Base-by-base conservation (phyloP, 768 basidiomycete genomes). In the Lyophyllum atratum region DNA sequence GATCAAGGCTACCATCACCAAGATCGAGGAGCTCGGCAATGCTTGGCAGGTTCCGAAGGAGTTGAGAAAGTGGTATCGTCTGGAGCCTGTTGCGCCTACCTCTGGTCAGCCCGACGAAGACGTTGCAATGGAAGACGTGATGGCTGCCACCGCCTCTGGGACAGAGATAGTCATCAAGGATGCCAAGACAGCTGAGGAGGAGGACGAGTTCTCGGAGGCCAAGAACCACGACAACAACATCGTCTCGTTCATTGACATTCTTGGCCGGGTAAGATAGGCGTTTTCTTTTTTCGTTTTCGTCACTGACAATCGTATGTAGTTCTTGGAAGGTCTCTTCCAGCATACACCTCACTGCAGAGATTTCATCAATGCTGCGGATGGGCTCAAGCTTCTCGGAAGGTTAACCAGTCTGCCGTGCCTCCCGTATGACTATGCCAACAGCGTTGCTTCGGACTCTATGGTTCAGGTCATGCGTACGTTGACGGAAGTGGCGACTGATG, bases 281-380 rank as follows among this genome's bases (percentile, higher is more conserved):
- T 40, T 31, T 14, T 15, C 31, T 24, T 57, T 55, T 21, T 43
- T 31, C 14, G 26, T 45, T n/a, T 43, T 14, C 25, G 22, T 48
- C 40, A 1, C 54, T 54, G 21, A 59, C 8, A 40, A 42, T 19
- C 40, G 44, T 31, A 58, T n/a, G 37, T 49, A 95, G 93, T 95
- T 97, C 72, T 80, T 95, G 52, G 93, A 95, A 70, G 95, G 97
- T 6, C 80, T 98, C 40, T 95, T 98, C 76, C 94, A 95, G 65
- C 95, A 96, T 67, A 80, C 86, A 1, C 85, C 86, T 22, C 92
- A 98, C 70, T 92, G 92, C 77, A 86, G 86, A 61, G 96, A 98
- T 63, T 98, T 98, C 69, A 85, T 97, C 58, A 75, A 81, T 46
- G 79, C 82, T 58, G 79, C 87, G 4, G 84, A 95, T 64, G 85